Conservation (phyloP, 345 rosid species). For the Camelina neglecta region DNA sequence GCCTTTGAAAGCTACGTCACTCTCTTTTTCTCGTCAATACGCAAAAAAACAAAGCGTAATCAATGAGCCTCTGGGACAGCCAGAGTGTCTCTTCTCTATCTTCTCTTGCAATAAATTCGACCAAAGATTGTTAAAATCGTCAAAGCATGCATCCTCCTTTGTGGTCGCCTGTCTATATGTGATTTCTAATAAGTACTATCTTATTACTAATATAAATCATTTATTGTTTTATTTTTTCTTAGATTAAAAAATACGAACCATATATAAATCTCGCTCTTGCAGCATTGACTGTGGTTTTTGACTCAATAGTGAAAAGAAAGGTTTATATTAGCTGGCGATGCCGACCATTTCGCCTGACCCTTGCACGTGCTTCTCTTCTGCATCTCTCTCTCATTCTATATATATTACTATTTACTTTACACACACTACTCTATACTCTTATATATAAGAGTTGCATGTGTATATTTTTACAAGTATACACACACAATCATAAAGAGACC, state of each 20-base stretch:
- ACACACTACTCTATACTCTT: neutral
- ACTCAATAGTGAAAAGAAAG: constrained; percentile 45
- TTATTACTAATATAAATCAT: too few species aligned
- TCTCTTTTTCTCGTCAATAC: constrained; percentile 16
- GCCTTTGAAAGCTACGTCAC: constrained; percentile 45
- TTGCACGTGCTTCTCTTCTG: constrained; percentile 47
- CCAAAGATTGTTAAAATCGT: constrained; percentile 3
- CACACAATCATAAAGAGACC: neutral
- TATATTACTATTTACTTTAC: neutral
- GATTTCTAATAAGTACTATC: neutral
- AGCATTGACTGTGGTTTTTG: constrained; percentile 45
- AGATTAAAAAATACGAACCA: too few species aligned
- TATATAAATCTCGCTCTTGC: too few species aligned
- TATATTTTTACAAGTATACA: neutral
- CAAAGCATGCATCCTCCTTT: neutral
- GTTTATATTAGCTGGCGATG: constrained; percentile 55
- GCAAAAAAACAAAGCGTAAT: neutral
- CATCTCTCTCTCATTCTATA: neutral
- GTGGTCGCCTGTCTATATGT: neutral
- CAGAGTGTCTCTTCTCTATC: constrained; percentile 30
- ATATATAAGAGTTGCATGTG: neutral
- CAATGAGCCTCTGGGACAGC: constrained; percentile 36
- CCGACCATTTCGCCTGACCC: constrained; percentile 48
- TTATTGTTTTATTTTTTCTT: too few species aligned
- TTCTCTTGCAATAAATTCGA: constrained; percentile 34